Percentiles rank a stretch among this genome's conserved stretches.
Conservation (phyloP, 805 yeast genomes). For the Wickerhamiella kurtzmanii region DNA sequence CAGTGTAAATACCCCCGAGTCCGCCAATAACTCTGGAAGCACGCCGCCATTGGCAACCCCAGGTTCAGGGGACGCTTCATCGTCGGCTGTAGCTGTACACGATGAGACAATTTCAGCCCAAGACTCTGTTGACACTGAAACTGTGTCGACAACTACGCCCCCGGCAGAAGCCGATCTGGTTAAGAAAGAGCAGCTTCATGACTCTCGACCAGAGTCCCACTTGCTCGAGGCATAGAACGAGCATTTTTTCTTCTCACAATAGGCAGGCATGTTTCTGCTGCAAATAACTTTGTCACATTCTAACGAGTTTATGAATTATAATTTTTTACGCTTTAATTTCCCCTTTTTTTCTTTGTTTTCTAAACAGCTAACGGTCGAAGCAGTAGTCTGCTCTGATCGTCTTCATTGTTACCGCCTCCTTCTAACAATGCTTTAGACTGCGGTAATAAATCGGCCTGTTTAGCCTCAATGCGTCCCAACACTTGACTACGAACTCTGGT, state of each 20-base stretch:
- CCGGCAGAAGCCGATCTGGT: neutral
- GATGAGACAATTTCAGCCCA: no score
- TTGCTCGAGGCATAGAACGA: no score
- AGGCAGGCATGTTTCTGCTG: no score
- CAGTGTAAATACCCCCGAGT: neutral
- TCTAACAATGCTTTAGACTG: neutral
- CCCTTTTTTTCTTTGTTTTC: no score
- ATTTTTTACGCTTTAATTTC: no score
- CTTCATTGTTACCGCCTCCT: neutral
- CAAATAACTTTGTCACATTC: no score
- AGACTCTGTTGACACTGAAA: no score
- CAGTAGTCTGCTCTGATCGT: neutral
- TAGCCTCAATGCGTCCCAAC: neutral
- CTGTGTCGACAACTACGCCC: neutral
- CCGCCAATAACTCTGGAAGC: neutral
- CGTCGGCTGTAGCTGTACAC: neutral
- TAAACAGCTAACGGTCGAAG: neutral
- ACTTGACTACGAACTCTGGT: neutral
- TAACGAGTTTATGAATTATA: neutral
- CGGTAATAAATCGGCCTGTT: neutral
- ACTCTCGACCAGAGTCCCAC: no score
- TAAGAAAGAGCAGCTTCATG: neutral
- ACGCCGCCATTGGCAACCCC: neutral
- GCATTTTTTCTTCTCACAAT: no score
- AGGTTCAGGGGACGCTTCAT: neutral